phyloP scores from a whole-genome alignment of 805 yeast genomes.

The Candida jianshihensis region DNA sequence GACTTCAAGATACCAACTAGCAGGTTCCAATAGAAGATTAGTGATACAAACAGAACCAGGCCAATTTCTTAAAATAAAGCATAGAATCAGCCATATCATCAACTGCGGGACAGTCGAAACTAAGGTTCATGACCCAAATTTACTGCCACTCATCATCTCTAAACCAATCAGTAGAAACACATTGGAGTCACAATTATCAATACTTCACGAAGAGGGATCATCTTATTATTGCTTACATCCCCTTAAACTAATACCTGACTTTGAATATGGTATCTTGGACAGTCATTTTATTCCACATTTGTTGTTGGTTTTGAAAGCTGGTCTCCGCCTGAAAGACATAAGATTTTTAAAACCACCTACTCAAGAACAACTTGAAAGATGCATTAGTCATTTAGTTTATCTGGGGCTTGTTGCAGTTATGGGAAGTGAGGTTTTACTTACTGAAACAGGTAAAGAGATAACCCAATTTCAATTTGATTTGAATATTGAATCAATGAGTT shows the following conservation, averaged over 20 bases:
- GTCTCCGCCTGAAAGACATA: not conserved
- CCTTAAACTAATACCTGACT: not conserved
- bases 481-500: not conserved
- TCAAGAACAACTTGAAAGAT: not conserved
- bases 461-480: conserved; percentile 1
- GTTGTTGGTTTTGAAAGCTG: conserved; percentile 1
- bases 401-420: not conserved
- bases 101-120: not conserved
- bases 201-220: not conserved
- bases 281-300: not conserved
- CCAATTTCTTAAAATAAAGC: not conserved
- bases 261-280: not conserved
- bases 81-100: conserved; percentile 1
- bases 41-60: not conserved
- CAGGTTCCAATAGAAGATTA: not conserved
- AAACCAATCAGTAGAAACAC: not conserved
- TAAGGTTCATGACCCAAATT: not conserved
- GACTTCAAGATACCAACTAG: not conserved
- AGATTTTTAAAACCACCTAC: conserved; percentile 1
- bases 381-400: conserved; percentile 1
- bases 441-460: not conserved
- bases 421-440: not conserved
- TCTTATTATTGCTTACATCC: not conserved
- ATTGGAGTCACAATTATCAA: not conserved
- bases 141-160: not conserved